phyloP scores from a whole-genome alignment of 2,329 filamentous ascomycete genomes.

The Fusarium scirpi region DNA sequence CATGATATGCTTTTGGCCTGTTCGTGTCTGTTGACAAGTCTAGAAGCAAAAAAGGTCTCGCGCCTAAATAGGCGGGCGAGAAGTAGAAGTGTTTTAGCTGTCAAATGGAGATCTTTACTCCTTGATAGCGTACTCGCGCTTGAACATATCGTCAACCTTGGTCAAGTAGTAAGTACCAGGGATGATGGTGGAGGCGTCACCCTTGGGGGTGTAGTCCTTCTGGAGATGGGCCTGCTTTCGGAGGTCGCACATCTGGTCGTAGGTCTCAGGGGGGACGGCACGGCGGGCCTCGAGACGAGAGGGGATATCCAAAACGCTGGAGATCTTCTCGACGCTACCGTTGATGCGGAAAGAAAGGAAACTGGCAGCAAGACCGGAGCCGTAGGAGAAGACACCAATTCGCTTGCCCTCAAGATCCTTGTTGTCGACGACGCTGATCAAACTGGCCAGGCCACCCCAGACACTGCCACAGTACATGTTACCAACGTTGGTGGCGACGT shows the following conservation, averaged over 20 bases:
- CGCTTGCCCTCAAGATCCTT: constrained; percentile 77
- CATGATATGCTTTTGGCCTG: constrained; percentile 36
- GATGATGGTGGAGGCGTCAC: constrained; percentile 73
- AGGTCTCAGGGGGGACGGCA: constrained; percentile 76
- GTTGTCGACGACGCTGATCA: constrained; percentile 73
- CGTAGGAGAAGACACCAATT: constrained; percentile 82
- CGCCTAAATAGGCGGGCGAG: constrained; percentile 23
- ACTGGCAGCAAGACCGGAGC: constrained; percentile 78
- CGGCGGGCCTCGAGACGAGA: constrained; percentile 74
- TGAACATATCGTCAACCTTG: constrained; percentile 88
- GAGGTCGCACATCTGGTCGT: constrained; percentile 83
- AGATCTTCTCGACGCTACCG: constrained; percentile 76
- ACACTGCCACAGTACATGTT: constrained; percentile 79
- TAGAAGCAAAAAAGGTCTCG: constrained; percentile 33
- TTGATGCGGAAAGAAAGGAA: constrained; percentile 80
- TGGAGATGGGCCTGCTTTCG: constrained; percentile 86
- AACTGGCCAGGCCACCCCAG: constrained; percentile 79
- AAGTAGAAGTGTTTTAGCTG: constrained; percentile 32
- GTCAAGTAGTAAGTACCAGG: constrained; percentile 82
- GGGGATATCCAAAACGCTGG: constrained; percentile 76
- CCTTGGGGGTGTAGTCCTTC: constrained; percentile 80
- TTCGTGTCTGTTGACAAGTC: constrained; percentile 21
- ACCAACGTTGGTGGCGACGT: constrained; percentile 81
- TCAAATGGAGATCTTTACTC: constrained; percentile 60
- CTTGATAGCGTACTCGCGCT: constrained; percentile 81